Conservation (phyloP, 805 yeast species). For the Diddensiella santjacobensis region DNA sequence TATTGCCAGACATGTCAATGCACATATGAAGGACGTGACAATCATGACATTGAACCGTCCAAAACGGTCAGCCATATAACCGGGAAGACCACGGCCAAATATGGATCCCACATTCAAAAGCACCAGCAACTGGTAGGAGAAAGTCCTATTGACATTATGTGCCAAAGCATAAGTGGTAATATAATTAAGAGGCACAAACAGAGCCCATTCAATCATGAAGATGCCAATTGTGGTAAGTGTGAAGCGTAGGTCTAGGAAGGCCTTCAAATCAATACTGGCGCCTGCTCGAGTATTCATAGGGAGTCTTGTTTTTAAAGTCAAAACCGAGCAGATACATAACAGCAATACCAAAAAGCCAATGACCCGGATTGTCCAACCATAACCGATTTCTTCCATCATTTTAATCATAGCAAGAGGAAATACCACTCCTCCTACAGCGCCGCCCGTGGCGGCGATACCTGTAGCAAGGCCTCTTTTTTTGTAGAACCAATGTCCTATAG, state of each 20-base stretch:
- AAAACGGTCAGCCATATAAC: constrained; percentile 47
- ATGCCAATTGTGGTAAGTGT: constrained; percentile 29
- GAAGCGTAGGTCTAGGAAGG: constrained; percentile 30
- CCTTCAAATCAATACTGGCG: constrained; percentile 29
- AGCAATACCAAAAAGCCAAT: constrained; percentile 36
- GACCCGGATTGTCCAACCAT: constrained; percentile 55
- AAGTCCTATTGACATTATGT: constrained; percentile 19
- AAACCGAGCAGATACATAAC: constrained; percentile 31
- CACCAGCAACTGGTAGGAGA: constrained; percentile 41
- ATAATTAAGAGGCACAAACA: constrained; percentile 51
- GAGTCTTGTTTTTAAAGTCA: constrained; percentile 39
- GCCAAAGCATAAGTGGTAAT: constrained; percentile 51
- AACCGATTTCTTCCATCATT: constrained; percentile 49
- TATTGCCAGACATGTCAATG: constrained; percentile 47
- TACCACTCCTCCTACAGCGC: constrained; percentile 61
- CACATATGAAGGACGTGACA: constrained; percentile 43
- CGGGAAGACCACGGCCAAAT: constrained; percentile 54
- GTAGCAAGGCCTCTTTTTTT: constrained; percentile 55
- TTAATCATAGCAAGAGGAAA: constrained; percentile 52
- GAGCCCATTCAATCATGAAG: constrained; percentile 46
- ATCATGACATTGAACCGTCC: constrained; percentile 60
- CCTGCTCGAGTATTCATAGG: constrained; percentile 23
- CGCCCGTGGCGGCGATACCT: constrained; percentile 63
- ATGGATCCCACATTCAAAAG: constrained; percentile 47
- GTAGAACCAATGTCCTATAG: constrained; percentile 59